Percentiles rank a stretch among this genome's conserved stretches.
phyloP scores from a whole-genome alignment of 108 stramenopile species.

The Skeletonema tropicum region DNA sequence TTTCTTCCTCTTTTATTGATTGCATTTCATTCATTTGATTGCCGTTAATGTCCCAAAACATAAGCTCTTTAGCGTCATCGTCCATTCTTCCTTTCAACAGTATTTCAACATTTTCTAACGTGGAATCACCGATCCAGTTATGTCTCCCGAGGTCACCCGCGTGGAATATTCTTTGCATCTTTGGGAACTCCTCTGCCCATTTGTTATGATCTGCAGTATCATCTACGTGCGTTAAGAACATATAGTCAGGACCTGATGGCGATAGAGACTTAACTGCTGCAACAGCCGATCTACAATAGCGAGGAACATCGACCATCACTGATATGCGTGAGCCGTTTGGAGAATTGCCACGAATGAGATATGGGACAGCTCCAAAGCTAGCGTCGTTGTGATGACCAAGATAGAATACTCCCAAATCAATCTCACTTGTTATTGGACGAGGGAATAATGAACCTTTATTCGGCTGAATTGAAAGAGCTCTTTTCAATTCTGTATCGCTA shows the following conservation, averaged over 20 bases:
- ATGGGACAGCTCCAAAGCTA: conserved; percentile 72
- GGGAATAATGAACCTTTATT: conserved; percentile 51
- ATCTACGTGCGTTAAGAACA: conserved; percentile 75
- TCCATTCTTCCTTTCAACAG: conserved; percentile 25
- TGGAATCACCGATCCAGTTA: conserved; percentile 72
- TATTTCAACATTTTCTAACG: conserved; percentile 67
- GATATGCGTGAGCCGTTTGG: conserved; percentile 24
- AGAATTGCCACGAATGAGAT: conserved; percentile 40
- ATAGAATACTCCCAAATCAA: conserved; percentile 44
- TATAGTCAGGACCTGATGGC: conserved; percentile 52
- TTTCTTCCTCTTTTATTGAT: conserved; percentile 15
- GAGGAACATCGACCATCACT: conserved; percentile 72
- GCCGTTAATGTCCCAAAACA: conserved; percentile 48
- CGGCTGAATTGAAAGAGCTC: conserved; percentile 36
- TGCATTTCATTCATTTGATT: conserved; percentile 2
- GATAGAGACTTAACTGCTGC: conserved; percentile 37
- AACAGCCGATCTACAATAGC: conserved; percentile 45
- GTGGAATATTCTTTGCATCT: conserved; percentile 72
- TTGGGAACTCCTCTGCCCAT: conserved; percentile 60
- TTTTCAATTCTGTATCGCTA: conserved; percentile 37
- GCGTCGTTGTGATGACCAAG: conserved; percentile 71
- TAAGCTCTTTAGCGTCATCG: background rate
- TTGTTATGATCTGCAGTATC: conserved; percentile 76
- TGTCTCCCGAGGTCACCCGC: conserved; percentile 62
- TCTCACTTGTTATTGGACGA: conserved; percentile 24